These are phyloP conservation scores for Wickerhamomyces sp. DNA, from an alignment of 1,139 yeast species.

Conservation along the genomic window DNA sequence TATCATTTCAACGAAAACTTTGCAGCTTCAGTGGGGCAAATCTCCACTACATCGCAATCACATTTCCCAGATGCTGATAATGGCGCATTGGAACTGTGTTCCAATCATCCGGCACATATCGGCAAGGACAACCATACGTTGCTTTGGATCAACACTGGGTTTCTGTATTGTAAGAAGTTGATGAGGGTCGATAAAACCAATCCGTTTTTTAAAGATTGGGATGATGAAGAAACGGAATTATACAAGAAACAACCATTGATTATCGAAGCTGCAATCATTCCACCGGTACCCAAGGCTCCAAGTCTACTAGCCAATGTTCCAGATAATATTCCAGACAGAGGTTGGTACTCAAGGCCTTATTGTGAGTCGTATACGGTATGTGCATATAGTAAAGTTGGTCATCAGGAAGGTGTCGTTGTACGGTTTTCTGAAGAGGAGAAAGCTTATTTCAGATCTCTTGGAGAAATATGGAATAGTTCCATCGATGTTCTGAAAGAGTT, in stretches of 20 bases:
- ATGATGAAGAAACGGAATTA: constrained; percentile 1
- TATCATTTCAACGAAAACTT: constrained; percentile 40
- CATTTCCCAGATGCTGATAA: constrained; percentile 7
- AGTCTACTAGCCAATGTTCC: constrained; percentile 29
- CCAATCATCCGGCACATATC: constrained; percentile 67
- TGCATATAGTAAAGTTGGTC: constrained; percentile 41
- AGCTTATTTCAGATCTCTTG: constrained; percentile 10
- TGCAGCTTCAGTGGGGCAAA: constrained; percentile 47
- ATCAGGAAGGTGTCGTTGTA: constrained; percentile 12
- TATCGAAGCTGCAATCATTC: constrained; percentile 45
- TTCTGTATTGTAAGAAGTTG: constrained; percentile 50
- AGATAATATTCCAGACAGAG: constrained; percentile 40
- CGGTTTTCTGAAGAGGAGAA: constrained; percentile 9
- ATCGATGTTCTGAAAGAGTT: constrained; percentile 7
- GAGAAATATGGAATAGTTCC: constrained; percentile 9
- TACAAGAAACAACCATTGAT: constrained; percentile 39
- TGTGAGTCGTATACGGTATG: constrained; percentile 54
- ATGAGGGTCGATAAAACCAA: constrained; percentile 6
- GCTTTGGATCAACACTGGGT: constrained; percentile 68
- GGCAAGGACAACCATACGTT: constrained; percentile 39
- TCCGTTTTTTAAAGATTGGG: constrained; percentile 16
- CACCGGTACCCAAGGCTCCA: constrained; percentile 32
- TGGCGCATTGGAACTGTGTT: constrained; percentile 48
- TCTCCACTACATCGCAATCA: constrained; percentile 19
- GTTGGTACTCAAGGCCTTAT: constrained; percentile 49